Base-by-base conservation (phyloP, 2,329 filamentous ascomycete species). In the Hysterium pulicare region DNA sequence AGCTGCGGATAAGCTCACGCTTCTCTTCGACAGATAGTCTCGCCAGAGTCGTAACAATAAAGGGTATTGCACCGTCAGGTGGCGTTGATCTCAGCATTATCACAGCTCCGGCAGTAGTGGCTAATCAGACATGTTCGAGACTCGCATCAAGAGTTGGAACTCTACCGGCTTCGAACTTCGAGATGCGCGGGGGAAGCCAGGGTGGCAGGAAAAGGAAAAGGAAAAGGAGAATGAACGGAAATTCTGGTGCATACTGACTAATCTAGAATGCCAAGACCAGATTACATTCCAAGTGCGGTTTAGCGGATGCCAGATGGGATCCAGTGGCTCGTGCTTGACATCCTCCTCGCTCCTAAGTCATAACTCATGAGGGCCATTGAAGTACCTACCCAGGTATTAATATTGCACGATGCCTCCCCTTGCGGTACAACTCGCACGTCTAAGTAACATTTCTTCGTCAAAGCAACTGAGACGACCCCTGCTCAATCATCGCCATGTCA, bases 1-100 rank as follows among this genome's bases (percentile, higher is more conserved):
- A 62, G 44, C 62, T 66, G 33, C 66, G 60, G 50, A 69, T 70
- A 30, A 67, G 44, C 48, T 62, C 66, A 35, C 64, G 59, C 22
- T 54, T 53, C 15, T 61, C 47, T 10, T 34, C 32, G 4, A 34
- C 32, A 32, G 38, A 40, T 19, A 19, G 22, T n/a, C 23, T 30
- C 26, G 22, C 26, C 10, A 19, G 38, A 32, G 22, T 40, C 16
- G 38, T 21, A 30, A 28, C 38, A n/a, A 32, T 30, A 32, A 40
- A 28, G 9, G 38, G 55, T 47, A 32, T 66, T 53, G 3, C 32
- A 59, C 56, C 51, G 40, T 46, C 33, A 36, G 40, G 15, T 28
- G 38, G 16, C 22, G 4, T 33, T 10, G 17, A 6, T 33, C 4
- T 19, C n/a, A 5, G 4, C 26, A 28, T 28, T 30, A n/a, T 32